Conservation (phyloP, 345 rosid species). For the Odontarrhena argentea region DNA sequence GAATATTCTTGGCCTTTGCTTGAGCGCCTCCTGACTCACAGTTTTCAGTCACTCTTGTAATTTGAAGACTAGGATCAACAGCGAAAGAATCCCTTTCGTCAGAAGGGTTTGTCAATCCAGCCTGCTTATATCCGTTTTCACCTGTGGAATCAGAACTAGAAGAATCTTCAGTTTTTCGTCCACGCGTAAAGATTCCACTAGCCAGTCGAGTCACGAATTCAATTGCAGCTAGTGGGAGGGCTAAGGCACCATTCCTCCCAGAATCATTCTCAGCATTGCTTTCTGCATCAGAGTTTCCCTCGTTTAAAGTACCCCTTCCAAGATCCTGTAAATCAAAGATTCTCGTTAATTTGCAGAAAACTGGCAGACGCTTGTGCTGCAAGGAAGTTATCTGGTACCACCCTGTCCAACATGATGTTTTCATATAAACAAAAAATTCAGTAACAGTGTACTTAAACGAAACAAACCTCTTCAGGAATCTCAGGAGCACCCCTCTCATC, state of each 20-base stretch:
- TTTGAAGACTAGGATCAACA: slow-evolving; percentile 53
- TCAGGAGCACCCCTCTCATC: slow-evolving; percentile 65
- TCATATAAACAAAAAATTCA: slow-evolving; percentile 18
- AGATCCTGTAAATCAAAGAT: slow-evolving; percentile 52
- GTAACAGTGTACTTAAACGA: slow-evolving; percentile 10
- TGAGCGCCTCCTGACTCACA: slow-evolving; percentile 41
- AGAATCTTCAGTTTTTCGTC: slow-evolving; percentile 56
- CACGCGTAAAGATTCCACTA: slow-evolving; percentile 77
- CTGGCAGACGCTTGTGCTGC: not conserved
- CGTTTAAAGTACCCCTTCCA: slow-evolving; percentile 43
- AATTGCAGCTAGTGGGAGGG: slow-evolving; percentile 87
- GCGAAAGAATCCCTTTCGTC: slow-evolving; percentile 43
- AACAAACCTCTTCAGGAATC: slow-evolving; percentile 73
- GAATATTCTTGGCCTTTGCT: slow-evolving; percentile 40
- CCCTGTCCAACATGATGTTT: slow-evolving; percentile 7
- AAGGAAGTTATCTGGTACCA: slow-evolving; percentile 15
- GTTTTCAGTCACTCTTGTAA: slow-evolving; percentile 43
- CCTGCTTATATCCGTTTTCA: slow-evolving; percentile 49
- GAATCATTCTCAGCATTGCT: slow-evolving; percentile 48
- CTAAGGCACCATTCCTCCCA: slow-evolving; percentile 70
- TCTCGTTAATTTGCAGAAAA: slow-evolving; percentile 25
- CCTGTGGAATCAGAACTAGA: slow-evolving; percentile 47
- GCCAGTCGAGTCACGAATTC: slow-evolving; percentile 86
- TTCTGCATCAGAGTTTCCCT: slow-evolving; percentile 49
- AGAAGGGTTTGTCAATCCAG: slow-evolving; percentile 36